Base-by-base conservation (phyloP, 352 stramenopile genomes). In the Phytophthora ohioensis region DNA sequence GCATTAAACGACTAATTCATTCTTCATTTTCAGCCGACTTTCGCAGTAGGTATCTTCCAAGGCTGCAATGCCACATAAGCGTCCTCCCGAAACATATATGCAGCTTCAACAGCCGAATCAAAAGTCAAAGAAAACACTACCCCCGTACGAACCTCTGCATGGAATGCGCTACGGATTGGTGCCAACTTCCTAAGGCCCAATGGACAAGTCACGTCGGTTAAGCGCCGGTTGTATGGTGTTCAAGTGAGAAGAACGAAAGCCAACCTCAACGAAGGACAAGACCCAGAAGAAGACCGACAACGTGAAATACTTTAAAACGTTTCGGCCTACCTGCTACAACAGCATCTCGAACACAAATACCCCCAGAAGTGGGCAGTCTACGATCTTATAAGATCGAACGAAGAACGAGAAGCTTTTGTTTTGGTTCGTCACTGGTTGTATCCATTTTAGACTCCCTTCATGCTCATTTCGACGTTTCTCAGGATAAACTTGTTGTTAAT, bases 221-320 rank as follows among this genome's bases (percentile, higher is more conserved):
- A 53, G 30, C 9, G 10, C 4, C 21, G 3, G 21, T 38, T 36
- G 8, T 53, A 30, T 30, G 46, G 46, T 53, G 17, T 53, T 38
- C 12, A 53, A 38, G 30, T 11, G 27, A 4, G 27, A 53, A 53
- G 27, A 53, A 9, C 46, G 46, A 15, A 13, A 31, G 13, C 17
- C 43, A 4, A 13, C 43, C 3, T 49, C 43, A 11, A 17, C 15
- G 11, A 49, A 9, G 5, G 15, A 8, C 43, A 52, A 52, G 30
- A 17, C 21, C 2, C 12, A 27, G 12, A 52, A 35, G 9, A 12
- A 6, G 21, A 15, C 21, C 9, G 21, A 15, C 9, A 52, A 17
- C 10, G 45, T 52, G 21, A 52, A 21, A 27, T 52, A 52, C 45
- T 52, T 52, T 27, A 52, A 52, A 27, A 52, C 17, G 15, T 52